Base-by-base conservation (phyloP, 1,139 yeast species). In the Kurtzmaniella natalensis region DNA sequence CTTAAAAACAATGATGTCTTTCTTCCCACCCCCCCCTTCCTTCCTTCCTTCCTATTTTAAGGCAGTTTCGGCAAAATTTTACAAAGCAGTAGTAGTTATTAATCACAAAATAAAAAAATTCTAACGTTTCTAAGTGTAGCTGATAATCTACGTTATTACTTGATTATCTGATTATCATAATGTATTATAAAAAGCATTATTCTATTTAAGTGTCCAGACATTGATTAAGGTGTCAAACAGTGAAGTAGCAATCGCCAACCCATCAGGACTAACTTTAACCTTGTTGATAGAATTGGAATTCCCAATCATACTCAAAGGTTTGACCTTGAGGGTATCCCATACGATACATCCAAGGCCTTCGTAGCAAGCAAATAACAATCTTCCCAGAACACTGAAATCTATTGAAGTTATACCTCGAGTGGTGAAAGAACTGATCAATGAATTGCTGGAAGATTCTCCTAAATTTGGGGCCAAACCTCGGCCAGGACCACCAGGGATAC, bases 281-380 rank as follows among this genome's bases (percentile, higher is more conserved):
- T 78, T 78, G 30, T 78, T 76, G 10, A 85, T 72, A 34, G 81
- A 68, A 41, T 76, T 77, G 18, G 64, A 55, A 24, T 66, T 72
- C 2, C 71, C 72, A 26, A 68, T 45, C 11, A 73, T 64, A 14
- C 26, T 16, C 4, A 86, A 74, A 21, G 82, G 62, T 38, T 75
- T 78, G 13, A 77, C 78, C 41, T 75, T 78, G 24, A 88, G 61
- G 2, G 77, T 64, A 51, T 88, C 97, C 94, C 95, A 85, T 3
- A 84, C 70, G 18, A 82, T 62, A 45, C 92, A 79, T 1, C 85
- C 81, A 31, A 76, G 72, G 40, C 86, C 94, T 0, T 88, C 77
- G 55, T 85, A 85, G 36, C 94, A 82, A 1, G 81, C 70, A 52
- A 81, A 82, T 58, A 87, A 60, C 18, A 87, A 56, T 33, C 96